Evolutionary conservation across 441 rosid genomes (phyloP).

Genomic region (Jatropha podagrica): DNA sequence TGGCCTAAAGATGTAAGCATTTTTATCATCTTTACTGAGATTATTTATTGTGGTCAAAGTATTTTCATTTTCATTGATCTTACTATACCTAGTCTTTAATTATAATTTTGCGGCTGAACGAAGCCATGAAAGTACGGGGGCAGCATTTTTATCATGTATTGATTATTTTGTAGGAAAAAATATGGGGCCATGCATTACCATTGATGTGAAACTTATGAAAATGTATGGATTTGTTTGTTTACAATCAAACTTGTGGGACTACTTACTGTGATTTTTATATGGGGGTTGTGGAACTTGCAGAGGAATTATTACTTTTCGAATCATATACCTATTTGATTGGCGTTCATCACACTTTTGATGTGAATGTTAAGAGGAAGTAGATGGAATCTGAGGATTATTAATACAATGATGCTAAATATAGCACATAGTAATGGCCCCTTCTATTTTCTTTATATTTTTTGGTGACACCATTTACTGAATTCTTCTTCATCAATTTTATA

Average conservation of each 20-base stretch:
- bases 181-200: background rate
- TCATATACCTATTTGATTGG: background rate
- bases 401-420: background rate
- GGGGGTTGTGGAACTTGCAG: background rate
- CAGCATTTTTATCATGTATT: background rate
- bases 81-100: background rate
- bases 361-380: background rate
- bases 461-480: background rate
- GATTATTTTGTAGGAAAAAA: background rate
- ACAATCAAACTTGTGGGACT: background rate
- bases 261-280: background rate
- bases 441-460: background rate
- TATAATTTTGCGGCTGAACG: constrained; percentile 1
- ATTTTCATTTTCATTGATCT: background rate
- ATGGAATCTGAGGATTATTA: background rate
- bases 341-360: background rate
- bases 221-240: background rate
- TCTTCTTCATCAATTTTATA: background rate
- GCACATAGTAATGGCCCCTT: background rate
- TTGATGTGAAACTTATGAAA: constrained; percentile 6
- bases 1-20: constrained; percentile 98
- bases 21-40: constrained; percentile 24
- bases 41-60: constrained; percentile 6
- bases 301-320: background rate
- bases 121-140: background rate